phyloP scores from a whole-genome alignment of 371 early-diverging fungal species.

The Dichotomocladium elegans region DNA sequence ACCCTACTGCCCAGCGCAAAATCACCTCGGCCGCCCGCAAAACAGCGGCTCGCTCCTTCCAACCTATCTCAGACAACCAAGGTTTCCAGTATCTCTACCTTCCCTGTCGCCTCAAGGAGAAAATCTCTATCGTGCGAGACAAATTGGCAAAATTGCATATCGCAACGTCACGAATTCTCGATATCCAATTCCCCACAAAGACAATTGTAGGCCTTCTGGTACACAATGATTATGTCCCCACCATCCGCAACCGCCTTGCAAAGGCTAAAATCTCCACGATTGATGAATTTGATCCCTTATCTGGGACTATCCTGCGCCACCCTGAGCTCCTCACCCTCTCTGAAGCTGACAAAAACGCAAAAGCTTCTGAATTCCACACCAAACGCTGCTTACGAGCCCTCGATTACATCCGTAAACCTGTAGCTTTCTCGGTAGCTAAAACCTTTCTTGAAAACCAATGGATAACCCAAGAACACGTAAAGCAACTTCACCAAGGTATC shows the following conservation, averaged over 20 bases:
- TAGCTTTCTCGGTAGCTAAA: not conserved
- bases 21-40: too few species aligned
- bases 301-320: not conserved
- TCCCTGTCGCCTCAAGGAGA: not conserved
- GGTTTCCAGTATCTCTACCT: conserved; percentile 17
- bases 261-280: not conserved
- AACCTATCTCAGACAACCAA: too few species aligned
- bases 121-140: too few species aligned
- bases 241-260: not conserved
- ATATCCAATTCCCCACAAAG: conserved; percentile 5
- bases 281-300: not conserved
- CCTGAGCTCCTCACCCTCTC: not conserved
- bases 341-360: not conserved
- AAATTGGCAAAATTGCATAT: too few species aligned
- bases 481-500: too few species aligned
- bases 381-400: not conserved
- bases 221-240: conserved; percentile 8
- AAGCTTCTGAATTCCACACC: not conserved
- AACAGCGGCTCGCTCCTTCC: too few species aligned
- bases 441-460: not conserved
- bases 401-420: not conserved
- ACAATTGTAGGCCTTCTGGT: conserved; percentile 1
- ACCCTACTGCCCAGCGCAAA: too few species aligned
- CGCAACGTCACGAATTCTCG: conserved; percentile 8
- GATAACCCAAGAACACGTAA: too few species aligned